Evolutionary conservation across 768 basidiomycete genomes (phyloP).

Genomic region (Boletellus sp.): DNA sequence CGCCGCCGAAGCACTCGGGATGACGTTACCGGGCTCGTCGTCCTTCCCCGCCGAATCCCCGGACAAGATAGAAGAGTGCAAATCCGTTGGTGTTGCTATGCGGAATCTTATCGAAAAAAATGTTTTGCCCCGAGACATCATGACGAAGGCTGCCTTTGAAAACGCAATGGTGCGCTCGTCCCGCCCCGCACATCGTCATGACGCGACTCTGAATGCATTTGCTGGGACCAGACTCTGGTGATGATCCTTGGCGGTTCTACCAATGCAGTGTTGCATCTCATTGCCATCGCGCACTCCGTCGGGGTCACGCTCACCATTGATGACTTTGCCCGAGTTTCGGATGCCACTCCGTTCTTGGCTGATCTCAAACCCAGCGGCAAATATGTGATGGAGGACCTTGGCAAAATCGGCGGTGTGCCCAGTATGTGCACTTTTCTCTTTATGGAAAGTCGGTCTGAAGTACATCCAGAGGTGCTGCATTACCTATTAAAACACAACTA

Average conservation of each 20-base stretch:
- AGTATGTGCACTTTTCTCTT: constrained; percentile 48
- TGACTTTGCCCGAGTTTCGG: constrained; percentile 92
- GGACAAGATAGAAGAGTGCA: constrained; percentile 86
- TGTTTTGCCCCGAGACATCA: constrained; percentile 91
- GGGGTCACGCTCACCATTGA: constrained; percentile 85
- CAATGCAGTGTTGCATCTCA: constrained; percentile 94
- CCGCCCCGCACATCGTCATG: constrained; percentile 5
- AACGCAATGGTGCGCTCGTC: constrained; percentile 79
- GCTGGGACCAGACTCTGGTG: constrained; percentile 66
- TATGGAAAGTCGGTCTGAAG: neutral
- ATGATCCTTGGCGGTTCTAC: constrained; percentile 98
- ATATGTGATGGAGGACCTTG: constrained; percentile 98
- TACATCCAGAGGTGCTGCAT: constrained; percentile 65
- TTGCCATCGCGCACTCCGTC: constrained; percentile 95
- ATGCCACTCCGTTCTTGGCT: constrained; percentile 90
- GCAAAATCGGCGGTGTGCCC: constrained; percentile 94
- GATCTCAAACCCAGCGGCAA: constrained; percentile 97
- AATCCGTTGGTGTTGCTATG: constrained; percentile 78
- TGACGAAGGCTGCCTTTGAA: constrained; percentile 95
- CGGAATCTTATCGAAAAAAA: constrained; percentile 84
- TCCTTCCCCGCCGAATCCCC: constrained; percentile 91
- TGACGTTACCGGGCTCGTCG: constrained; percentile 95
- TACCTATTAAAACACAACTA: constrained; percentile 84
- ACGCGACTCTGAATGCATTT: constrained; percentile 3
- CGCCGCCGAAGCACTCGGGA: constrained; percentile 91